Conservation (phyloP, 805 yeast genomes). For the Hanseniaspora singularis region DNA sequence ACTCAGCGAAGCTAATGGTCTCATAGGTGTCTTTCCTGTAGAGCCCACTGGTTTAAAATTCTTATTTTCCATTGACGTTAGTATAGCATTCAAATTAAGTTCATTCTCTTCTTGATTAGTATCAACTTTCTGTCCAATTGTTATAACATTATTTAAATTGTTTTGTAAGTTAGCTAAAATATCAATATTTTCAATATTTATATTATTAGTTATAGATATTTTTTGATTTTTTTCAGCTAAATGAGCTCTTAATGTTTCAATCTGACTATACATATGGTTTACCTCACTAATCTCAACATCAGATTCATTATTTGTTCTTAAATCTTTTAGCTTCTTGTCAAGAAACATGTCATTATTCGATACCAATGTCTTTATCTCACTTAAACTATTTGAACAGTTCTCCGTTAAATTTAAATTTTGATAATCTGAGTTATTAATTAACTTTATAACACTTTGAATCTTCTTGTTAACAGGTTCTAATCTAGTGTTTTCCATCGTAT, state of each 20-base stretch:
- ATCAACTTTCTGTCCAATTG: neutral
- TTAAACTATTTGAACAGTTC: slow-evolving; percentile 19
- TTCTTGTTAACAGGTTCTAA: slow-evolving; percentile 25
- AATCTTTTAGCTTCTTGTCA: neutral
- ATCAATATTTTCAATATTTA: slow-evolving; percentile 1
- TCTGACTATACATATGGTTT: neutral
- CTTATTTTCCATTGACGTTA: slow-evolving; percentile 17
- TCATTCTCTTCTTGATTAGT: slow-evolving; percentile 12
- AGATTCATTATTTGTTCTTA: neutral
- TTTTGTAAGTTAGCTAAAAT: slow-evolving; percentile 10
- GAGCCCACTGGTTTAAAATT: slow-evolving; percentile 19
- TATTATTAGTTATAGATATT: neutral
- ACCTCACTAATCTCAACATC: slow-evolving; percentile 1
- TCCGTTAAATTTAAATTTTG: slow-evolving; percentile 22
- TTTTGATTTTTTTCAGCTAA: slow-evolving; percentile 1
- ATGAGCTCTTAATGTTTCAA: slow-evolving; percentile 2
- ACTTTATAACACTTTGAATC: slow-evolving; percentile 26
- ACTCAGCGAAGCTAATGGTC: slow-evolving; percentile 2
- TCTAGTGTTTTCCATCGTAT: slow-evolving; percentile 24
- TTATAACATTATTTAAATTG: slow-evolving; percentile 9
- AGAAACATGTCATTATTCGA: slow-evolving; percentile 2
- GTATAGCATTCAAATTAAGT: slow-evolving; percentile 10
- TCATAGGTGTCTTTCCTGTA: slow-evolving; percentile 20
- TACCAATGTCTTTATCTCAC: slow-evolving; percentile 18
- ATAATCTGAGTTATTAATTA: slow-evolving; percentile 28